A percentile compares a stretch with the other conserved stretches of the same genome.
phyloP scores from a whole-genome alignment of 371 early-diverging fungal species.

The Rhizomucor miehei region DNA sequence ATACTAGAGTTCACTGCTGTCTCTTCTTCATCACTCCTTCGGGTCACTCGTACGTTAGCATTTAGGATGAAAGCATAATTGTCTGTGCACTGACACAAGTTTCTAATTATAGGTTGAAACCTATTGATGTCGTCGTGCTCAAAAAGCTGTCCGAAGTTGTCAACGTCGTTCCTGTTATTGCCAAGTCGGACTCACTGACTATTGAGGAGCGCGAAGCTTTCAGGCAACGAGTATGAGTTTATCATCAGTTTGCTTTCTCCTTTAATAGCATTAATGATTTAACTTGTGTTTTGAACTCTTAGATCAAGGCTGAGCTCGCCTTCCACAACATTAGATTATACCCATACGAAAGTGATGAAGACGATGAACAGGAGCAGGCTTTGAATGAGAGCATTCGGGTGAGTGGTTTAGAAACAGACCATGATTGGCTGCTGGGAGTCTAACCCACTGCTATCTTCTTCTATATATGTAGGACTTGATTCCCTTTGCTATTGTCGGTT shows the following conservation, averaged over 20 bases:
- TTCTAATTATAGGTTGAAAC: constrained; percentile 57
- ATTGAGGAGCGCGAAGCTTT: constrained; percentile 67
- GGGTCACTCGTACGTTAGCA: constrained; percentile 58
- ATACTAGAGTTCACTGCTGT: constrained; percentile 76
- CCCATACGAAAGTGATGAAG: constrained; percentile 83
- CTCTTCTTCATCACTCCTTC: constrained; percentile 73
- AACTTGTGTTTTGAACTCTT: not conserved
- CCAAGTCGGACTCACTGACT: constrained; percentile 82
- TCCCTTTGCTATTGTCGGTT: constrained; percentile 86
- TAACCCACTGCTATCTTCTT: not conserved
- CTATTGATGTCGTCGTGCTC: constrained; percentile 70
- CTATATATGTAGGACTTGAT: constrained; percentile 52
- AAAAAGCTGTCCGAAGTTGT: constrained; percentile 66
- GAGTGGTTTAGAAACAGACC: constrained; percentile 1
- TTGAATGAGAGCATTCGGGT: constrained; percentile 70
- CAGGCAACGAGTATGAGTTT: constrained; percentile 62
- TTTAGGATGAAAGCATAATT: not conserved
- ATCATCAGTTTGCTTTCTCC: not conserved
- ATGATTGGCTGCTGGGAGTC: not conserved
- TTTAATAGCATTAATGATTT: not conserved
- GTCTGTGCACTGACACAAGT: not conserved
- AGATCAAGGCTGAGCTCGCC: constrained; percentile 85
- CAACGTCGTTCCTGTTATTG: constrained; percentile 80
- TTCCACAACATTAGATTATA: constrained; percentile 86
- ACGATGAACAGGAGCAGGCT: constrained; percentile 73